Evolutionary conservation across 1,284 basidiomycete species (phyloP), one percentile per base, ranked within the genome.

Genomic region (Irpex rosettiformis): DNA sequence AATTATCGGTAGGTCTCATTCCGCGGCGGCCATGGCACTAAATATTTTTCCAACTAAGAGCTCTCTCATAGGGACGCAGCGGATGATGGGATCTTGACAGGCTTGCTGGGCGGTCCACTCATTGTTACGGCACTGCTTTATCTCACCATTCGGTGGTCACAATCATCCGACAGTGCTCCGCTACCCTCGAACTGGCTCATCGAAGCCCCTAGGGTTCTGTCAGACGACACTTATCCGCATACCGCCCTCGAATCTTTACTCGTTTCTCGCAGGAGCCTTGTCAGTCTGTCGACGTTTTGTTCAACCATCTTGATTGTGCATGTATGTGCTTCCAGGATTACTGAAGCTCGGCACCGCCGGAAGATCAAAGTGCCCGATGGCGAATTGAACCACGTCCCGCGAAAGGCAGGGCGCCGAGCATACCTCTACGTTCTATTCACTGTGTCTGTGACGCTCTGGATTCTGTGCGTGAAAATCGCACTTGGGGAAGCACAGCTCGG

Each of bases 41-140:
- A 24, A 43, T 37, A 43, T 16, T 52, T 57, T 13, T 59, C 47
- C 22, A n/a, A n/a, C n/a, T n/a, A n/a, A n/a, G 37, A 24, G 21
- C 5, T n/a, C 42, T 49, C 33, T 18, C 22, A 22, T 51, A 93
- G 92, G 65, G 85, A 91, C 59, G 89, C 88, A 52, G 74, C 82
- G 7, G 93, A 95, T 70, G 93, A 96, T 69, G 94, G 94, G 3
- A 85, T 89, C 25, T 75, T 92, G 61, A 93, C 90, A 43, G 93
- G 89, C 1, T 75, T 94, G 5, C 79, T 94, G 16, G 79, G 94
- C 28, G 88, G 85, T 5, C 92, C 93, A 2, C 76, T 95, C 45
- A 84, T 94, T 52, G 82, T 91, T 2, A 79, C 82, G 11, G 80
- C 88, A 0, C 73, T 91, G 29, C 73, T 94, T 53, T 77, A 82